A percentile compares a stretch with the other conserved stretches of the same genome.
Conservation (phyloP, 2,329 filamentous ascomycete species). For the Cylindrodendrum hubeiense region DNA sequence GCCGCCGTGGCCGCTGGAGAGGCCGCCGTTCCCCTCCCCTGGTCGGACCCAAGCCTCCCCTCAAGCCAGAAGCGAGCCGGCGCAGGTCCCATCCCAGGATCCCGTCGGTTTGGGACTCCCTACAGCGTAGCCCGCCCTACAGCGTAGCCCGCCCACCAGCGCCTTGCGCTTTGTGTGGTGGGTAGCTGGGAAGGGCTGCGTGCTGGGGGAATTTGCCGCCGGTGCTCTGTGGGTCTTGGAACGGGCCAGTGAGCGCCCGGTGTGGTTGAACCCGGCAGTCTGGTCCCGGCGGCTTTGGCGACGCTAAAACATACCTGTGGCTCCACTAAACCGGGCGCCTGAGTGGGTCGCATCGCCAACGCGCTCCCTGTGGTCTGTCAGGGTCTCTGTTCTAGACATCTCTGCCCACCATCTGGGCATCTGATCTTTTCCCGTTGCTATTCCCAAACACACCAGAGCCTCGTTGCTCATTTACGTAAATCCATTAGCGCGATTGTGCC, state of each 20-base stretch:
- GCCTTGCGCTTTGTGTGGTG: neutral
- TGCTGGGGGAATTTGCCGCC: slow-evolving; percentile 14
- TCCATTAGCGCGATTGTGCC: neutral
- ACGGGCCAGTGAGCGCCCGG: slow-evolving; percentile 39
- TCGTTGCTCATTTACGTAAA: slow-evolving; percentile 4
- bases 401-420: slow-evolving; percentile 1
- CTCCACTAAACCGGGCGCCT: slow-evolving; percentile 40
- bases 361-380: neutral
- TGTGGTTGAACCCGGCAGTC: slow-evolving; percentile 45
- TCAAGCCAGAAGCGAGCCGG: neutral
- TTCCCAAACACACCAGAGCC: neutral
- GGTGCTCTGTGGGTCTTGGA: slow-evolving; percentile 21
- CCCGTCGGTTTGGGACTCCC: slow-evolving; percentile 10
- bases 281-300: slow-evolving; percentile 49
- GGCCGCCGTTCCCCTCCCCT: slow-evolving; percentile 17
- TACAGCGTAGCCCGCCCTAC: neutral
- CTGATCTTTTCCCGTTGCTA: neutral
- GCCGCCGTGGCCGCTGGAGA: slow-evolving; percentile 28
- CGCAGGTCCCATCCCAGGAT: slow-evolving; percentile 9
- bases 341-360: slow-evolving; percentile 26
- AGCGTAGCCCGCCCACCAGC: neutral
- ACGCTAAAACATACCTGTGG: slow-evolving; percentile 45
- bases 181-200: slow-evolving; percentile 1
- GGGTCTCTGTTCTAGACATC: neutral
- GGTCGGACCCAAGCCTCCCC: neutral